These are phyloP conservation scores for Flaveria brownii DNA, from an alignment of 129 eudicot species.

Conservation along the genomic window DNA sequence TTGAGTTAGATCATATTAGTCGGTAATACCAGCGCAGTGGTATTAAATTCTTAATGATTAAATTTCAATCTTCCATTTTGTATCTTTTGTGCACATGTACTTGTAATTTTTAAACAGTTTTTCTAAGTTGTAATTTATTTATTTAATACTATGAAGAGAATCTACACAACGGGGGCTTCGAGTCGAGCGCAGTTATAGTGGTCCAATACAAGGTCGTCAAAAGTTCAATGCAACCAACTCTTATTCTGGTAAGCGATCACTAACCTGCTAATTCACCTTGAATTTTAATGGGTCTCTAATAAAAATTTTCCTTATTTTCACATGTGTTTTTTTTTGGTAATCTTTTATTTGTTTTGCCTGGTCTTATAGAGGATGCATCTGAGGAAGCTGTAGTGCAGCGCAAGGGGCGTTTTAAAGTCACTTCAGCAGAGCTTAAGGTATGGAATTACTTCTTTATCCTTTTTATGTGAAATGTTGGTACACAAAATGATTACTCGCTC, in stretches of 20 bases:
- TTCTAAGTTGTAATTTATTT: constrained; percentile 21
- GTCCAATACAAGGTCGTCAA: constrained; percentile 75
- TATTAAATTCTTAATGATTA: not conserved
- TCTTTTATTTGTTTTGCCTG: constrained; percentile 7
- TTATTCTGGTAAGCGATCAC: constrained; percentile 44
- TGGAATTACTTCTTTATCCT: constrained; percentile 4
- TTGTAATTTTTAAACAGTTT: not conserved
- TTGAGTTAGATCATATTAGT: constrained; percentile 11
- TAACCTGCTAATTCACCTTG: constrained; percentile 9
- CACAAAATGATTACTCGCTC: not conserved
- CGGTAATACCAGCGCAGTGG: not conserved
- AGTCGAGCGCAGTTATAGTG: constrained; percentile 70
- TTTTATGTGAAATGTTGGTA: not conserved
- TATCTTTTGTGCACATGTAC: not conserved
- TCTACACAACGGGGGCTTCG: constrained; percentile 43
- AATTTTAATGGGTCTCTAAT: not conserved
- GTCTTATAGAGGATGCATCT: constrained; percentile 68
- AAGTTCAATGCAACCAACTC: constrained; percentile 47
- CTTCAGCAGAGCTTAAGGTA: constrained; percentile 68
- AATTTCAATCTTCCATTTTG: not conserved
- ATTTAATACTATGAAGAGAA: constrained; percentile 52
- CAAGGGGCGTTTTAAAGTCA: constrained; percentile 91
- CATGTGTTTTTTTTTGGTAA: not conserved
- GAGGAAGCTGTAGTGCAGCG: constrained; percentile 78
- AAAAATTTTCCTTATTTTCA: not conserved